phyloP scores from a whole-genome alignment of 2,329 filamentous ascomycete genomes.

The Ilyonectria robusta region DNA sequence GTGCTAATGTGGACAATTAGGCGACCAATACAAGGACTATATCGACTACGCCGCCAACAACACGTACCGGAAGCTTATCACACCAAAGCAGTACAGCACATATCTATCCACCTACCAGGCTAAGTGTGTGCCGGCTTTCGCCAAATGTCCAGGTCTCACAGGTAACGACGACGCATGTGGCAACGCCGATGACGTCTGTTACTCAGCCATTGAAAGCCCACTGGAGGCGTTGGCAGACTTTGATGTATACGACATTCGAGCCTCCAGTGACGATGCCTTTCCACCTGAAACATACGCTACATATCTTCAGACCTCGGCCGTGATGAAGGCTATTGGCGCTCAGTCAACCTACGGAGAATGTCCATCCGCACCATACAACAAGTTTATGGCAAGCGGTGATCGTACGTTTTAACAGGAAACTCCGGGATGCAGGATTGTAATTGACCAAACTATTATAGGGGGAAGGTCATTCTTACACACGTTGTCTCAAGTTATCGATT shows the following conservation, averaged over 20 bases:
- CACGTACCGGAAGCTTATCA: conserved; percentile 49
- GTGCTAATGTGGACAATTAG: neutral
- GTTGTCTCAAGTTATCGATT: conserved; percentile 61
- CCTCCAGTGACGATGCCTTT: conserved; percentile 36
- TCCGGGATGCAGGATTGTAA: neutral
- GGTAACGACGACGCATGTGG: conserved; percentile 46
- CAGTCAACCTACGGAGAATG: conserved; percentile 40
- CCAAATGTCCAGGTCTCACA: conserved; percentile 38
- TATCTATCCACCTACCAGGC: conserved; percentile 49
- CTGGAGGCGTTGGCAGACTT: conserved; percentile 50
- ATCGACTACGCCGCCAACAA: conserved; percentile 51
- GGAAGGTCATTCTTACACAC: conserved; percentile 57
- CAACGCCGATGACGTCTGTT: conserved; percentile 45
- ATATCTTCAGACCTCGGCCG: conserved; percentile 38
- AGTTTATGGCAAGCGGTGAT: conserved; percentile 25
- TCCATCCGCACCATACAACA: conserved; percentile 36
- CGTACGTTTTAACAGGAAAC: neutral
- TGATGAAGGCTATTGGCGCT: conserved; percentile 43
- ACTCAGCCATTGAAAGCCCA: conserved; percentile 43
- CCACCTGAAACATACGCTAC: conserved; percentile 42
- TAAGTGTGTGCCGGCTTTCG: conserved; percentile 37
- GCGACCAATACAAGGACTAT: conserved; percentile 49
- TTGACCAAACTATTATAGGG: neutral
- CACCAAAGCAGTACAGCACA: conserved; percentile 27
- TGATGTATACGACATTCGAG: conserved; percentile 64